phyloP scores from a whole-genome alignment of 2,329 filamentous ascomycete species.

The Mycosphaerella sp. region DNA sequence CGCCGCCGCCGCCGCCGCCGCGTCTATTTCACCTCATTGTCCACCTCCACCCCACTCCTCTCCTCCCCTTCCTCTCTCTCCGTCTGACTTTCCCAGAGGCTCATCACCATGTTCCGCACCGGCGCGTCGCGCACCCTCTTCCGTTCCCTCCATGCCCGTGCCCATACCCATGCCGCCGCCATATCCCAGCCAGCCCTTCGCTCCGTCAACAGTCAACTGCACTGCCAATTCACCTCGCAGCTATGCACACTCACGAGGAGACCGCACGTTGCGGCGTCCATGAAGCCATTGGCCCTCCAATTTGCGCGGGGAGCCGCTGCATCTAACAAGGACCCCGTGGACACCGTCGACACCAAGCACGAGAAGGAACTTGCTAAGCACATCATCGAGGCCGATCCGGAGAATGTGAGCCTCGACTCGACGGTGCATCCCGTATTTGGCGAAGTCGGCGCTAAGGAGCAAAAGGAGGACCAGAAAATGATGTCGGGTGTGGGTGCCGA shows the following conservation, averaged over 20 bases:
- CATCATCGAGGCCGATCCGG: slow-evolving; percentile 55
- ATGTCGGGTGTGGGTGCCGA: slow-evolving; percentile 41
- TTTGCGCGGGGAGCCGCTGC: slow-evolving; percentile 18
- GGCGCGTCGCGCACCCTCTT: slow-evolving; percentile 39
- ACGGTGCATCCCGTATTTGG: slow-evolving; percentile 38
- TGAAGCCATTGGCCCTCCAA: slow-evolving; percentile 33
- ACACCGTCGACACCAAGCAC: slow-evolving; percentile 50
- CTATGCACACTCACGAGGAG: slow-evolving; percentile 37
- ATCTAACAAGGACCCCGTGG: slow-evolving; percentile 28
- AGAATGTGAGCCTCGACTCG: slow-evolving; percentile 56
- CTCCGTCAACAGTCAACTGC: slow-evolving; percentile 30
- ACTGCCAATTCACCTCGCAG: slow-evolving; percentile 38
- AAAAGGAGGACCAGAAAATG: slow-evolving; percentile 36
- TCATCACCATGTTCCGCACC: slow-evolving; percentile 40
- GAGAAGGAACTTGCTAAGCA: slow-evolving; percentile 52
- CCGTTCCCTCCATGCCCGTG: slow-evolving; percentile 32
- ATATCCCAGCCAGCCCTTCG: slow-evolving; percentile 18
- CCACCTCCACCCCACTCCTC: neutral
- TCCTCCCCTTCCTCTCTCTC: neutral
- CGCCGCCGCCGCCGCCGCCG: too few relatives aligned
- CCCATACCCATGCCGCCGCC: neutral
- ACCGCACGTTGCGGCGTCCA: slow-evolving; percentile 31
- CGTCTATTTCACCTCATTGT: neutral
- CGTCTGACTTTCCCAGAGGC: neutral
- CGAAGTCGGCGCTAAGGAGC: slow-evolving; percentile 33